Evolutionary conservation across 169 alveolate genomes (phyloP), one percentile per base, ranked within the genome.

Genomic region (Plasmodium gaboni): DNA sequence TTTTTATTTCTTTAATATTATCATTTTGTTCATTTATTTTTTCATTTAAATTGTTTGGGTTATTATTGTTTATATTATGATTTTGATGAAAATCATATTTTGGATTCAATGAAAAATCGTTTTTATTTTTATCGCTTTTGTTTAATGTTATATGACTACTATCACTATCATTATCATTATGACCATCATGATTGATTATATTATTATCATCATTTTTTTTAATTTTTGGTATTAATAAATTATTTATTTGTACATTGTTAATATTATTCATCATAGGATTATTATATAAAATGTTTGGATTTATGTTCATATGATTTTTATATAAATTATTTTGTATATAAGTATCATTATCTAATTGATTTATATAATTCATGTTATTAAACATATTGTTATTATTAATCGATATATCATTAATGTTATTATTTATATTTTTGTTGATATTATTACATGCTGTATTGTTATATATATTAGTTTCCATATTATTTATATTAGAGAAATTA

Each of bases 301-400:
- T 55, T 55, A 15, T 44, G 50, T 70, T 70, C 13, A 15, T 70
- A 12, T 60, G 57, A 24, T n/a, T 51, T 64, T 26, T 65, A 59
- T 19, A 68, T n/a, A 22, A 51, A 61, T 74, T 44, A 61, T 74
- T 64, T 13, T 50, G 32, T 1, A 44, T 48, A 22, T 15, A 70
- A 22, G 48, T 19, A 13, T 48, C 26, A 10, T 17, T 32, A 44
- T 24, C 22, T 46, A 53, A 9, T 28, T 17, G 50, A 48, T 53
- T 74, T 28, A 38, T 10, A 28, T 61, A 38, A 68, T 67, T 44
- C 38, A n/a, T 63, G n/a, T 61, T 26, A 32, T 32, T 38, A 61
- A 42, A 17, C 32, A 6, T 51, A 48, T 38, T 42, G 19, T 2
- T 44, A 28, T 57, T 10, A 32, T 60, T 48, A 42, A 22, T 50